Conservation (phyloP, 352 stramenopile species). For the Pythium chondricola region DNA sequence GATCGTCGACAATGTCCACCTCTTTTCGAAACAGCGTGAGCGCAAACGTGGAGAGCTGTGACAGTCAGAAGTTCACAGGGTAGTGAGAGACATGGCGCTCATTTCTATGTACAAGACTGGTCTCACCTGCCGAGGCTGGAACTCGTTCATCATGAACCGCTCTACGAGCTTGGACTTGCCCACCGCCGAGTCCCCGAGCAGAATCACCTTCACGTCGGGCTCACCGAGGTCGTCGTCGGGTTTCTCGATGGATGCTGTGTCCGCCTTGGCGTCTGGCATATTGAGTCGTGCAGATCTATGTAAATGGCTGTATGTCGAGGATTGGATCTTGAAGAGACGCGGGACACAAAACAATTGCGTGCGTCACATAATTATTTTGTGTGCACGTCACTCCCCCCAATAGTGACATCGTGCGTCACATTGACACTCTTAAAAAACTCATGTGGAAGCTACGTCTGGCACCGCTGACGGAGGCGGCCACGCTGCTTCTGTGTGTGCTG, state of each 20-base stretch:
- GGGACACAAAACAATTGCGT: too few relatives aligned
- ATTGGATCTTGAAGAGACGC: too few relatives aligned
- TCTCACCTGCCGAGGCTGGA: slow-evolving; percentile 82
- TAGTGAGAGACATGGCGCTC: too few relatives aligned
- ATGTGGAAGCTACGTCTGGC: too few relatives aligned
- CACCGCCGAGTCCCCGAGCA: slow-evolving; percentile 92
- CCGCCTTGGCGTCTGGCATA: slow-evolving; percentile 20
- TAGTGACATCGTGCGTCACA: too few relatives aligned
- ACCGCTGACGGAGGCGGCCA: too few relatives aligned
- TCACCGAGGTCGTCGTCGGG: slow-evolving; percentile 45
- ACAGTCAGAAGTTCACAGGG: slow-evolving; percentile 2
- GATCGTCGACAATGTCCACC: slow-evolving; percentile 64
- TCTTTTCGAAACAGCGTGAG: slow-evolving; percentile 93
- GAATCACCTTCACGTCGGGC: slow-evolving; percentile 77
- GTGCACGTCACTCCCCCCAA: too few relatives aligned
- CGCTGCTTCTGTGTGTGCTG: too few relatives aligned
- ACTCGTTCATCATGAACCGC: slow-evolving; percentile 95
- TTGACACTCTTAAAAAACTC: too few relatives aligned
- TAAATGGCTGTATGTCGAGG: too few relatives aligned
- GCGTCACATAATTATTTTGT: too few relatives aligned
- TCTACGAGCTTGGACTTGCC: slow-evolving; percentile 96
- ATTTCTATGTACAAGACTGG: background rate
- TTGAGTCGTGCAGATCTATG: too few relatives aligned
- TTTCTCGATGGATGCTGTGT: slow-evolving; percentile 4
- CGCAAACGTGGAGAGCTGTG: slow-evolving; percentile 95